Percentiles rank a stretch among this genome's conserved stretches.
These are phyloP conservation scores for Epichloe aotearoae DNA, from an alignment of 2,329 filamentous ascomycete species.

Conservation along the genomic window DNA sequence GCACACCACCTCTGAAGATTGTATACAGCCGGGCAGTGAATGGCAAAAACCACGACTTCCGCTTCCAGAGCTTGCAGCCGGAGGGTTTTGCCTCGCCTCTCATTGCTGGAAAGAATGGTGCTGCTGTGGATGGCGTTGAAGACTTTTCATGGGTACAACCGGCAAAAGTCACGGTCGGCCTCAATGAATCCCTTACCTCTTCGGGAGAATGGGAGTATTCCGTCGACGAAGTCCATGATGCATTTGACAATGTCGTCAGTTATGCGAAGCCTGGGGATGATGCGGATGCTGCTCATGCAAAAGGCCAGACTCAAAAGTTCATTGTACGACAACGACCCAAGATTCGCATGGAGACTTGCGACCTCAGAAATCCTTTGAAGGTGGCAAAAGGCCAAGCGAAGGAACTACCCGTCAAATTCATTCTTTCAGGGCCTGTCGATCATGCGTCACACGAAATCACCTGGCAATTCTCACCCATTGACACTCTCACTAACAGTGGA, in stretches of 20 bases:
- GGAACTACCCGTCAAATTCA: conserved; percentile 59
- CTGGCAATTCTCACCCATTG: conserved; percentile 71
- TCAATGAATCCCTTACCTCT: conserved; percentile 78
- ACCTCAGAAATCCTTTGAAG: conserved; percentile 66
- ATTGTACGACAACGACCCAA: conserved; percentile 76
- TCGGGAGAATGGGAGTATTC: conserved; percentile 80
- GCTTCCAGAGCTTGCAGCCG: conserved; percentile 87
- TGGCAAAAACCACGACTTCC: conserved; percentile 66
- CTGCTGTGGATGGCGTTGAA: conserved; percentile 48
- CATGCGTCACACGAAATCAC: conserved; percentile 59
- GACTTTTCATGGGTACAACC: conserved; percentile 72
- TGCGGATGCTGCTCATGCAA: conserved; percentile 47
- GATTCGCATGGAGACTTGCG: conserved; percentile 59
- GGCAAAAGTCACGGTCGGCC: conserved; percentile 61
- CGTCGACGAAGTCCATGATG: conserved; percentile 85
- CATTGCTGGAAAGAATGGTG: conserved; percentile 43
- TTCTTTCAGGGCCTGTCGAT: conserved; percentile 41
- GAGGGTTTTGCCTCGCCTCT: conserved; percentile 73
- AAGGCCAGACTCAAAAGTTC: conserved; percentile 62
- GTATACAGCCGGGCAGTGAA: conserved; percentile 86
- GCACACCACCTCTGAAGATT: conserved; percentile 82
- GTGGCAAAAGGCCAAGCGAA: conserved; percentile 62
- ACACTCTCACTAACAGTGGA: conserved; percentile 53
- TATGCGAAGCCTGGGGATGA: conserved; percentile 59
- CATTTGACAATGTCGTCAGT: conserved; percentile 70